These are phyloP conservation scores for Saccharomycopsis amapae DNA, from an alignment of 805 yeast genomes.

Conservation along the genomic window DNA sequence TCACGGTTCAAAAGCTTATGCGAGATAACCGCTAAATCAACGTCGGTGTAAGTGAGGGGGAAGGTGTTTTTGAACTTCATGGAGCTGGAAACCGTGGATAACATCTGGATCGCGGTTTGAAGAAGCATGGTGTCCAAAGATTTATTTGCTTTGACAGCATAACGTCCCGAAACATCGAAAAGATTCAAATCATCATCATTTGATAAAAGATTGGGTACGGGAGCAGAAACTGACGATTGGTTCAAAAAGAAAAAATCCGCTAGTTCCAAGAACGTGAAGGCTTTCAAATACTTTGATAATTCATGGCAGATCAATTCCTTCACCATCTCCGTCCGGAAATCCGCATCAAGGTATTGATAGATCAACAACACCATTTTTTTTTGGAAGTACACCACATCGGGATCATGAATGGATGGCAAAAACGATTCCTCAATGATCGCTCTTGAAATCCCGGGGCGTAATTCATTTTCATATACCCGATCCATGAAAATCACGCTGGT, in stretches of 20 bases:
- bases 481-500: not conserved
- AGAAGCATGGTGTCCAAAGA: not conserved
- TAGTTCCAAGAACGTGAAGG: slow-evolving; percentile 1
- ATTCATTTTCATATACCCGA: not conserved
- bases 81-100: too few relatives aligned
- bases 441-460: not conserved
- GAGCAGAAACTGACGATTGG: not conserved
- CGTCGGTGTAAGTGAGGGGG: too few relatives aligned
- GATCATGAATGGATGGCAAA: not conserved
- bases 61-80: too few relatives aligned
- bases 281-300: not conserved
- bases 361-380: slow-evolving; percentile 1
- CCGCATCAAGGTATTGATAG: not conserved
- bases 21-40: too few relatives aligned
- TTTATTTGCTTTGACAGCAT: not conserved
- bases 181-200: not conserved
- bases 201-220: too few relatives aligned
- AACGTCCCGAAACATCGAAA: not conserved
- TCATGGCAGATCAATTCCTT: not conserved
- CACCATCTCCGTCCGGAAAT: not conserved
- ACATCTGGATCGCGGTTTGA: too few relatives aligned
- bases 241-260: not conserved
- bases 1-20: too few relatives aligned
- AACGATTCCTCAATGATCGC: not conserved
- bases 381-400: slow-evolving; percentile 4